Conservation (phyloP, 1,284 basidiomycete genomes). For the Ceratobasidium sp. region DNA sequence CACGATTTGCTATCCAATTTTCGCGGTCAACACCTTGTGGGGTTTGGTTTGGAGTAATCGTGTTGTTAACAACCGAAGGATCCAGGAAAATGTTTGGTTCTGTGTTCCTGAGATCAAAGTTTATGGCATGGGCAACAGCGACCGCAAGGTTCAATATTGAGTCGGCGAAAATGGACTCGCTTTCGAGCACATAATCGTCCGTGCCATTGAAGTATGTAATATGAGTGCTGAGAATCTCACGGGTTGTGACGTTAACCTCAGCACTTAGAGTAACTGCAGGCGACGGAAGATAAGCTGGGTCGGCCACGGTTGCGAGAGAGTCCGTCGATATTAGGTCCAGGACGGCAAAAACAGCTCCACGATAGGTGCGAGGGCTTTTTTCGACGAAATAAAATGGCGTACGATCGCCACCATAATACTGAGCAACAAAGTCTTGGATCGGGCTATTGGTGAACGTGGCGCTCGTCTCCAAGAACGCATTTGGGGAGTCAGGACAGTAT, state of each 20-base stretch:
- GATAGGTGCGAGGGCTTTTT: conserved; percentile 3
- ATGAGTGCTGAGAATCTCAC: background rate
- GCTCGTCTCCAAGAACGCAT: conserved; percentile 8
- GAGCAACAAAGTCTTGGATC: conserved; percentile 9
- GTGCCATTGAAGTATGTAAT: background rate
- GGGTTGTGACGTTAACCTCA: background rate
- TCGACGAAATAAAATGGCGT: background rate
- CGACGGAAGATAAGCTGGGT: background rate
- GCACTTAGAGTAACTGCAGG: conserved; percentile 2
- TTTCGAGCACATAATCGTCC: too few species aligned
- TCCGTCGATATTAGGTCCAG: conserved; percentile 29
- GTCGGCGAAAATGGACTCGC: background rate
- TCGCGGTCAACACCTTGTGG: background rate
- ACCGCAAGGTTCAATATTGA: background rate
- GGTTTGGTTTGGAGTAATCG: background rate
- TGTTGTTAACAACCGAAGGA: background rate
- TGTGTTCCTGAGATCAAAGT: background rate
- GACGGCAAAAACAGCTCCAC: conserved; percentile 9
- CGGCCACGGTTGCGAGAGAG: background rate
- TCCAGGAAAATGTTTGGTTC: conserved; percentile 3
- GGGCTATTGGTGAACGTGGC: background rate
- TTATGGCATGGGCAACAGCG: background rate
- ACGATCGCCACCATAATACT: conserved; percentile 20
- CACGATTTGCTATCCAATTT: background rate
- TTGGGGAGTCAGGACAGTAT: background rate